Evolutionary conservation across 116 monocot species (phyloP).

Genomic region (Thalassia testudinum): DNA sequence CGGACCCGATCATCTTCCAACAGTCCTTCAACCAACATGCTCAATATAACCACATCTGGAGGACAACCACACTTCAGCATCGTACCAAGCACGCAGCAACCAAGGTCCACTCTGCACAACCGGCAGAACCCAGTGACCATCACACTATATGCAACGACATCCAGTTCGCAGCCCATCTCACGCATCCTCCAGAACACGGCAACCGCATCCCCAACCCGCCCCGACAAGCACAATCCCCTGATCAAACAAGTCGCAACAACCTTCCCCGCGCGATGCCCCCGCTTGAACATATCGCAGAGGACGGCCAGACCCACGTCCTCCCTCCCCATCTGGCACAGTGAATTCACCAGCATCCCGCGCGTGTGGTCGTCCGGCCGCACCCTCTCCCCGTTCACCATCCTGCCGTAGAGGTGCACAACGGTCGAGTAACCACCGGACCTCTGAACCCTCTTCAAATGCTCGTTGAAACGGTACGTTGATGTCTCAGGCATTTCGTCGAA

Average conservation of each 20-base stretch:
- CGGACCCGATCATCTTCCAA: slow-evolving; percentile 12
- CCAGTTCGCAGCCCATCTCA: slow-evolving; percentile 4
- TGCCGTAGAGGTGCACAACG: slow-evolving; percentile 1
- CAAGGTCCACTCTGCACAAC: slow-evolving; percentile 2
- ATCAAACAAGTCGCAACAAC: slow-evolving; percentile 2
- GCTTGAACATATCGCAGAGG: slow-evolving; percentile 18
- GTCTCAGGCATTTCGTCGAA: slow-evolving; percentile 2
- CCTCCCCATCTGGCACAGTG: slow-evolving; percentile 1
- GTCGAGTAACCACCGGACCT: background rate
- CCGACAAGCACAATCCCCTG: slow-evolving; percentile 7
- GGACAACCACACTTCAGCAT: slow-evolving; percentile 8
- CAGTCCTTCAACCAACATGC: slow-evolving; percentile 15
- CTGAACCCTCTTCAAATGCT: slow-evolving; percentile 1
- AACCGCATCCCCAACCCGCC: slow-evolving; percentile 6
- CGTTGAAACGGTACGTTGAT: background rate
- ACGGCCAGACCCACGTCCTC: slow-evolving; percentile 15
- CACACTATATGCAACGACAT: slow-evolving; percentile 9
- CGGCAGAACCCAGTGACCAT: slow-evolving; percentile 15
- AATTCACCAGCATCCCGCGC: slow-evolving; percentile 15
- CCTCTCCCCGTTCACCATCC: slow-evolving; percentile 1
- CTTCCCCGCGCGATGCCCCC: background rate
- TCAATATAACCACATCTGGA: slow-evolving; percentile 12
- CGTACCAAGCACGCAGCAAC: slow-evolving; percentile 1
- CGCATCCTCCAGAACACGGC: slow-evolving; percentile 18
- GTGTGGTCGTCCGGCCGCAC: slow-evolving; percentile 7